Base-by-base conservation (phyloP, 345 rosid genomes). In the Corchorus olitorius region DNA sequence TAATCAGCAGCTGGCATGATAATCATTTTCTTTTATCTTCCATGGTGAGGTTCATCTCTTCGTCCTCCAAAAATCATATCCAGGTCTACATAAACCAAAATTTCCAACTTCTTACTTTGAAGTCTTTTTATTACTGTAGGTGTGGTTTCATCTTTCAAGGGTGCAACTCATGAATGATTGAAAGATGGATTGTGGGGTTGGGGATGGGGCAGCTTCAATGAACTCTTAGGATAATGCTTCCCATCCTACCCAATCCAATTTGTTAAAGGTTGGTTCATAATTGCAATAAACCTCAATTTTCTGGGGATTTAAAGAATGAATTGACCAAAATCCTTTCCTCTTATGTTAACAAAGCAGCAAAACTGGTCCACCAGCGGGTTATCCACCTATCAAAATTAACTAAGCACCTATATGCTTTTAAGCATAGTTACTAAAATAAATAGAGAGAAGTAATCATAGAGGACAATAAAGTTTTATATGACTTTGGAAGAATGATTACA, bases 401-500 rank as follows among this genome's bases (percentile, higher is more conserved):
- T 27, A 27, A 27, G 27, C 27, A 27, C 27, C 27, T 27, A 27
- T 27, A 27, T 27, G 1, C 27, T 27, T 27, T 27, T 27, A 27
- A 27, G 27, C 45, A 34, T 17, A 17, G 22, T 46, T 0, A 60
- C 43, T 45, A 58, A 61, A 76, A 3, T 15, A 41, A 60, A 73
- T 19, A 45, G 59, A 43, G 61, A 59, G 50, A 15, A 4, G 13
- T 50, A 50, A 69, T 33, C 22, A 3, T 33, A 11, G 54, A 16
- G 46, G 73, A 53, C 16, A 35, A 52, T 34, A 70, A 60, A 50
- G 8, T 15, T 52, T 9, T 55, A 52, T 10, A 34, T 52, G 5
- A 70, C 60, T 50, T 34, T 16, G 60, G 46, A 52, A 34, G 16
- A 70, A 8, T 70, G 7, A 9, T 50, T 68, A 34, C 7, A 82